These are phyloP conservation scores for Colletotrichum sojae DNA, from an alignment of 2,329 filamentous ascomycete species.

Conservation along the genomic window DNA sequence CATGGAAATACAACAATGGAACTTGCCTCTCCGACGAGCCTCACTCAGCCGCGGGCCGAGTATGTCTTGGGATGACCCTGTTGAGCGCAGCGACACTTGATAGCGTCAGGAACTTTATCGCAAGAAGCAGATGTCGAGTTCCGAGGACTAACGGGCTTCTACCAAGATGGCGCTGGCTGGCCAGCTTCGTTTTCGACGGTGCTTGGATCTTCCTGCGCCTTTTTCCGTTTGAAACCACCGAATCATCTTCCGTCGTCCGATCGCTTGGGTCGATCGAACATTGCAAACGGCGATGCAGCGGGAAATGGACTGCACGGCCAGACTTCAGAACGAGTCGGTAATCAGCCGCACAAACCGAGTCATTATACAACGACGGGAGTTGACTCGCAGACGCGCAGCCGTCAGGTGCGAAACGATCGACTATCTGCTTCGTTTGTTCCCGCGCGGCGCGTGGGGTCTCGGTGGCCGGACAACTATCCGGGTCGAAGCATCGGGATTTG, in stretches of 20 bases:
- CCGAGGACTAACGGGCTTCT: background rate
- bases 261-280: constrained; percentile 6
- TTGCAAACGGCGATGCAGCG: background rate
- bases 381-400: background rate
- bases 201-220: constrained; percentile 3
- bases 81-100: too few species aligned
- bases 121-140: too few species aligned
- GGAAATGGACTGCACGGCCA: background rate
- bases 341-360: constrained; percentile 4
- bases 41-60: too few species aligned
- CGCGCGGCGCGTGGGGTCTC: background rate
- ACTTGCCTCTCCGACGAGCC: too few species aligned
- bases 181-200: background rate
- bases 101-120: too few species aligned
- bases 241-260: constrained; percentile 4
- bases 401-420: background rate
- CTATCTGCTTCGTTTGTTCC: background rate
- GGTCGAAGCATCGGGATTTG: background rate
- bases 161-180: background rate
- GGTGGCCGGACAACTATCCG: background rate
- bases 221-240: constrained; percentile 17
- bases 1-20: too few species aligned
- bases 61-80: too few species aligned
- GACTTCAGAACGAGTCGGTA: background rate
- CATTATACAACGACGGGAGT: background rate